phyloP scores from a whole-genome alignment of 768 basidiomycete species.

The Filobasidium floriforme region DNA sequence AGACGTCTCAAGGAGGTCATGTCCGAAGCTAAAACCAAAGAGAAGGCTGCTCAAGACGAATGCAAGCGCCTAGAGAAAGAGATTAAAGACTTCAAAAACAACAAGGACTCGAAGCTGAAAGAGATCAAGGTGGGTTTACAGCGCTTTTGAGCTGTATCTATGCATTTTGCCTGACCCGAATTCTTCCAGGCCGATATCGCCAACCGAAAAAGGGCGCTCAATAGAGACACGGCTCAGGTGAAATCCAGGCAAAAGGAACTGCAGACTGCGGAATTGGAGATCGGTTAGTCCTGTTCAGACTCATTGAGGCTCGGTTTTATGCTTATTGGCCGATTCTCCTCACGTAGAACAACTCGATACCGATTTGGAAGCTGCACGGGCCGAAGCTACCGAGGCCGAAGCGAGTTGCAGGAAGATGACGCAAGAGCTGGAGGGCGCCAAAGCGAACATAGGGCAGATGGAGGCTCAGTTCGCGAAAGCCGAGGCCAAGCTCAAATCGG shows the following conservation, averaged over 20 bases:
- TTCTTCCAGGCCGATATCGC: conserved; percentile 62
- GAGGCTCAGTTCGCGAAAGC: conserved; percentile 55
- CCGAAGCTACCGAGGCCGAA: conserved; percentile 49
- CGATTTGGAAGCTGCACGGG: conserved; percentile 57
- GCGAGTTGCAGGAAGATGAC: conserved; percentile 53
- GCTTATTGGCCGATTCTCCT: too few species aligned
- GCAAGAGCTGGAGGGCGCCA: conserved; percentile 51
- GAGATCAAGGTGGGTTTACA: conserved; percentile 67
- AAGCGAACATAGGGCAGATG: conserved; percentile 30
- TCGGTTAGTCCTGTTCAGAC: conserved; percentile 54
- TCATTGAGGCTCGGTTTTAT: background rate
- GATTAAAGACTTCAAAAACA: conserved; percentile 97
- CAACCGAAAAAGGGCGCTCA: conserved; percentile 69
- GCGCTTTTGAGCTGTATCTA: background rate
- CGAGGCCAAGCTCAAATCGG: conserved; percentile 66
- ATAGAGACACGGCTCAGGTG: conserved; percentile 70
- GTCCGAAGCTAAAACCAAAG: conserved; percentile 60
- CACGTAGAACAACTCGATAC: conserved; percentile 74
- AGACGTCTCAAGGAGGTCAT: conserved; percentile 43
- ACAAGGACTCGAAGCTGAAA: conserved; percentile 92
- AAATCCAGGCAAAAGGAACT: conserved; percentile 84
- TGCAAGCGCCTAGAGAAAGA: conserved; percentile 84
- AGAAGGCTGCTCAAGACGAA: conserved; percentile 67
- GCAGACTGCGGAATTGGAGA: conserved; percentile 75
- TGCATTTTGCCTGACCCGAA: background rate